Percentiles rank a stretch among this genome's conserved stretches.
phyloP scores from a whole-genome alignment of 805 yeast genomes.

The Saccharomycopsis lassenensis region DNA sequence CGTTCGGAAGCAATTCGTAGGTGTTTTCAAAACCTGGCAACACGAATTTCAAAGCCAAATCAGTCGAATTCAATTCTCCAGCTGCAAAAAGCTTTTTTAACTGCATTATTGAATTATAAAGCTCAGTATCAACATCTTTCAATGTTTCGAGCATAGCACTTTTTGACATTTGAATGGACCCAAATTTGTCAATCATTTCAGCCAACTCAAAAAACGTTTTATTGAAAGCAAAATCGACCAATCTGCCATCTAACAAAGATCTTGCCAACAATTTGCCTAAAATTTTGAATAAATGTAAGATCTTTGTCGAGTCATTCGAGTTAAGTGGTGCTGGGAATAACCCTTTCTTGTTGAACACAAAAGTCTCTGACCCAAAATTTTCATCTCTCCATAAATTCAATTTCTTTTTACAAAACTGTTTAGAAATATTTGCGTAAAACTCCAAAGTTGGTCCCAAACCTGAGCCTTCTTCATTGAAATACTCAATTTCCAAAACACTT shows the following conservation, averaged over 20 bases:
- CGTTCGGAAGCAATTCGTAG: slow-evolving; percentile 48
- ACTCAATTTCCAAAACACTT: slow-evolving; percentile 76
- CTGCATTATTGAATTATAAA: slow-evolving; percentile 47
- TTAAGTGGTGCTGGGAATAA: slow-evolving; percentile 64
- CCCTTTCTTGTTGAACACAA: slow-evolving; percentile 37
- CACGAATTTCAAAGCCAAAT: slow-evolving; percentile 51
- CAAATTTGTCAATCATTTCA: slow-evolving; percentile 21
- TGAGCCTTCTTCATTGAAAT: slow-evolving; percentile 85
- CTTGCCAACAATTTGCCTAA: slow-evolving; percentile 83
- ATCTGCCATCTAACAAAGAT: slow-evolving; percentile 76
- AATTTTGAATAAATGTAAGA: slow-evolving; percentile 43
- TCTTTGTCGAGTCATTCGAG: slow-evolving; percentile 28
- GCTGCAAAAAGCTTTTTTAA: slow-evolving; percentile 22
- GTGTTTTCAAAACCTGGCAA: slow-evolving; percentile 66
- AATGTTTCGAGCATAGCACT: slow-evolving; percentile 28
- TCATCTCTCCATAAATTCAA: slow-evolving; percentile 59
- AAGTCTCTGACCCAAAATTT: slow-evolving; percentile 24
- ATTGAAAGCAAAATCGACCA: slow-evolving; percentile 73
- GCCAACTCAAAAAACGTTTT: slow-evolving; percentile 57
- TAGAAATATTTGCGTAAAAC: slow-evolving; percentile 75
- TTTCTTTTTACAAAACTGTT: slow-evolving; percentile 50
- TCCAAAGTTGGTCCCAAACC: slow-evolving; percentile 96
- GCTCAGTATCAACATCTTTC: slow-evolving; percentile 40
- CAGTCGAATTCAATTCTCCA: slow-evolving; percentile 25
- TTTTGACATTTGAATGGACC: neutral